phyloP scores from a whole-genome alignment of 2,329 filamentous ascomycete genomes.

The Calycina marina region DNA sequence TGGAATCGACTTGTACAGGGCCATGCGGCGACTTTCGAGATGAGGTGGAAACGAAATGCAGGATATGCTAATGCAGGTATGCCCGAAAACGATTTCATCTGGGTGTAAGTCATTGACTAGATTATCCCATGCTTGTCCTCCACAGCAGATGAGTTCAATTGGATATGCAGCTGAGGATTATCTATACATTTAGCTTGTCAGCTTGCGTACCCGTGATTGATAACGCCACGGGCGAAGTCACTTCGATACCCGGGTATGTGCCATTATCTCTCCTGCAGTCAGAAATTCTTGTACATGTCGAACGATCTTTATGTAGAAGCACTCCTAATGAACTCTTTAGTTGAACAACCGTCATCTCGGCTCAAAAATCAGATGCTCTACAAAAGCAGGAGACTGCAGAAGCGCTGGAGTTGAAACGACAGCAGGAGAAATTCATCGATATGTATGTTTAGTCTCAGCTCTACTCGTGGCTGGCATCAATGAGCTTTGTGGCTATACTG shows the following conservation, averaged over 20 bases:
- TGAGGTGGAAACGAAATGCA: neutral
- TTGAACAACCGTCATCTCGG: slow-evolving; percentile 18
- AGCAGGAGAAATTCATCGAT: slow-evolving; percentile 73
- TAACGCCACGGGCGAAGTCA: no score
- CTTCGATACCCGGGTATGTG: no score
- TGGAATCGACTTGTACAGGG: neutral
- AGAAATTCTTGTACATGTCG: no score
- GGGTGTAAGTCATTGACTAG: neutral
- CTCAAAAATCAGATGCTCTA: slow-evolving; percentile 14
- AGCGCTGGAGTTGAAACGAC: slow-evolving; percentile 44
- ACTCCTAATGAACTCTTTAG: no score
- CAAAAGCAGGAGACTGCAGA: slow-evolving; percentile 32
- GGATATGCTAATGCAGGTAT: neutral
- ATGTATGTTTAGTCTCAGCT: slow-evolving; percentile 46
- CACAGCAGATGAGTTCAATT: no score
- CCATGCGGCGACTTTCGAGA: neutral
- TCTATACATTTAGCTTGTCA: neutral
- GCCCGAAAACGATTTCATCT: neutral
- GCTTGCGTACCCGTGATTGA: neutral
- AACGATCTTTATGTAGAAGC: no score
- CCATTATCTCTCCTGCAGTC: no score
- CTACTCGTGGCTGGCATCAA: no score
- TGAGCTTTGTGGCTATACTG: slow-evolving; percentile 32
- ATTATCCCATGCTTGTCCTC: no score
- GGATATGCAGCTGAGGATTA: no score